Base-by-base conservation (phyloP, 352 stramenopile genomes). In the Phytophthora hibernalis region DNA sequence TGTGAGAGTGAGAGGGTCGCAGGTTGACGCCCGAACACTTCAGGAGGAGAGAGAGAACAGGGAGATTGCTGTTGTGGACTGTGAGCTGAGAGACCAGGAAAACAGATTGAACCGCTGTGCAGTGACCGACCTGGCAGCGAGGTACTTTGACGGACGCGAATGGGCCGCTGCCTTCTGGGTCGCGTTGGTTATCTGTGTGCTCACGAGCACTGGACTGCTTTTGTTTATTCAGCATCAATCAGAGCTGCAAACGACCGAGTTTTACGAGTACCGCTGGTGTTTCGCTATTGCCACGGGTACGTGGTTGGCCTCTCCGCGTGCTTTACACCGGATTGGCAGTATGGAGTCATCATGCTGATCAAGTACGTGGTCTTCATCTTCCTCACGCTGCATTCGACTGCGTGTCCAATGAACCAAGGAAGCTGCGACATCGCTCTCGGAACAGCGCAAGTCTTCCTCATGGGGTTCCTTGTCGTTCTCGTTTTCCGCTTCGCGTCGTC, bases 351-450 rank as follows among this genome's bases (percentile, higher is more conserved):
- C 54, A 61, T 76, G n/a, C 57, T 82, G 15, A 22, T 74, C 12
- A 68, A 83, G 50, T 78, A 80, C 33, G 47, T 66, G 8, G 64
- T 81, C 5, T 87, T 87, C 48, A 80, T 71, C 2, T 60, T 78
- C 37, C 68, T 87, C 49, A 85, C 79, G 15, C 65, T 82, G 54
- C 75, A 85, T 48, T 85, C 74, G 2, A 84, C 69, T 10, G 67
- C 75, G 9, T 90, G 82, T 55, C 69, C 74, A 4, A 83, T 82
- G 66, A 89, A 87, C 59, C 48, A 83, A 22, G 64, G 81, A 28
- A 62, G 58, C 54, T 90, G 82, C 37, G 65, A 60, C 24, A 38
- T 72, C 20, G 30, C 53, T 10, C n/a, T 85, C 5, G 44, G 73
- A 13, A 76, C 81, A 0, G 49, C 59, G 12, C 45, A 78, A 21